These are phyloP conservation scores for Vitis vinifera DNA, from an alignment of 164 flowering plant genomes.

Conservation along the genomic window DNA sequence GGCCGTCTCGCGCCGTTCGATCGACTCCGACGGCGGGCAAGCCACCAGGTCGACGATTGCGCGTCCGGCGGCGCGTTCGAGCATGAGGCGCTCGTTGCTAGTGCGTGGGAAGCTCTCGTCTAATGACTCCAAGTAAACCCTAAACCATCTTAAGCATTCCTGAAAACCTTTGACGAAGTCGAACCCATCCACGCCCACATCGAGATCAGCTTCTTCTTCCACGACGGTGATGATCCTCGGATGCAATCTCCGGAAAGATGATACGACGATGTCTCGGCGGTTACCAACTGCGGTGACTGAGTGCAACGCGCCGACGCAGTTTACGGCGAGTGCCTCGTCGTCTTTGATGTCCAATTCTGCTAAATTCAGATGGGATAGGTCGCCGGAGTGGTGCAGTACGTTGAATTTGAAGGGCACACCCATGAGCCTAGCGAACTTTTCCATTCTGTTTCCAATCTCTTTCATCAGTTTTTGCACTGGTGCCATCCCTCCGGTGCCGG, in stretches of 20 bases:
- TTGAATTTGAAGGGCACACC: conserved; percentile 90
- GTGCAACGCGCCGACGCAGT: conserved; percentile 70
- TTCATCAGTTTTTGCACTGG: conserved; percentile 67
- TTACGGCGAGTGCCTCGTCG: conserved; percentile 81
- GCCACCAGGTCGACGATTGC: conserved; percentile 77
- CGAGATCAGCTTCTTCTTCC: conserved; percentile 88
- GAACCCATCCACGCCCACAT: conserved; percentile 52
- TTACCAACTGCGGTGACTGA: conserved; percentile 30
- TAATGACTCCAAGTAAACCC: conserved; percentile 79
- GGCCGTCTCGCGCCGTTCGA: conserved; percentile 80
- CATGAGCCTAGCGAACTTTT: conserved; percentile 95
- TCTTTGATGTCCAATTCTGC: conserved; percentile 50
- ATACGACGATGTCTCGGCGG: conserved; percentile 47
- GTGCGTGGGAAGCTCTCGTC: conserved; percentile 77
- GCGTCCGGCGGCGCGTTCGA: conserved; percentile 80
- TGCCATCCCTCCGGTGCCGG: conserved; percentile 21
- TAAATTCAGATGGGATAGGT: conserved; percentile 58
- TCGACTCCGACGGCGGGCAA: conserved; percentile 48
- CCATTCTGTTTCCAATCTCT: conserved; percentile 79
- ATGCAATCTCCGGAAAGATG: conserved; percentile 44
- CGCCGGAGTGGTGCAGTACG: conserved; percentile 59
- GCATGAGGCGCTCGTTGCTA: conserved; percentile 82
- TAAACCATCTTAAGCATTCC: conserved; percentile 74
- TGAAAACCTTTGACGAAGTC: conserved; percentile 63
- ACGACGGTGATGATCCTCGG: conserved; percentile 84